Percentiles rank a stretch among this genome's conserved stretches.
Conservation (phyloP, 257 asterid genomes). For the Capsicum chinense region DNA sequence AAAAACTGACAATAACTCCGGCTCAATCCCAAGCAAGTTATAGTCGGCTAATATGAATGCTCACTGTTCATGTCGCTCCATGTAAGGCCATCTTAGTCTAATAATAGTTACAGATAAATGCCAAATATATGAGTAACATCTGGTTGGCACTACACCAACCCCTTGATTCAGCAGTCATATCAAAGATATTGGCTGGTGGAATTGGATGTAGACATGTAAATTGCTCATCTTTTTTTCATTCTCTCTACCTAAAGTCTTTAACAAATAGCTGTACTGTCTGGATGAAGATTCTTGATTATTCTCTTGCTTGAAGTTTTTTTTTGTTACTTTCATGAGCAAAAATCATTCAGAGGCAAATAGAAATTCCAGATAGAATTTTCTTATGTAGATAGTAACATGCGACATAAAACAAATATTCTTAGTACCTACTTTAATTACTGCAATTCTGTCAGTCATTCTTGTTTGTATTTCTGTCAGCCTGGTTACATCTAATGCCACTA, state of each 20-base stretch:
- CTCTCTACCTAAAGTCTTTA: not conserved
- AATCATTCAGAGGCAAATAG: too few species aligned
- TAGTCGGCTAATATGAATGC: not conserved
- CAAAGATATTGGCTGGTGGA: not conserved
- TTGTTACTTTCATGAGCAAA: not conserved
- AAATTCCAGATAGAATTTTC: not conserved
- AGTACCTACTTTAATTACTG: not conserved
- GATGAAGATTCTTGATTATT: not conserved
- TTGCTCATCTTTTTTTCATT: not conserved
- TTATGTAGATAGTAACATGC: not conserved
- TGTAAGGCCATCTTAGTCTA: not conserved
- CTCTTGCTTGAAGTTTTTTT: not conserved
- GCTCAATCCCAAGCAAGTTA: not conserved
- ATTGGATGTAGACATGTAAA: conserved; percentile 7
- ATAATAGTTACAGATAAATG: not conserved
- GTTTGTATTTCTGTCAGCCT: not conserved
- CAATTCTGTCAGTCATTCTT: not conserved
- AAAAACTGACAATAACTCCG: not conserved
- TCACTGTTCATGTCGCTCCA: not conserved
- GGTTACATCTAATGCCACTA: too few species aligned
- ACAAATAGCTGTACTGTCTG: not conserved
- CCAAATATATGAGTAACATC: not conserved
- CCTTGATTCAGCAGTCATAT: conserved; percentile 18
- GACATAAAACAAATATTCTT: not conserved
- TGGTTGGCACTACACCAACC: conserved; percentile 13